Conservation (phyloP, 202 grass and related monocot genomes). For the Sporobolus alterniflorus region DNA sequence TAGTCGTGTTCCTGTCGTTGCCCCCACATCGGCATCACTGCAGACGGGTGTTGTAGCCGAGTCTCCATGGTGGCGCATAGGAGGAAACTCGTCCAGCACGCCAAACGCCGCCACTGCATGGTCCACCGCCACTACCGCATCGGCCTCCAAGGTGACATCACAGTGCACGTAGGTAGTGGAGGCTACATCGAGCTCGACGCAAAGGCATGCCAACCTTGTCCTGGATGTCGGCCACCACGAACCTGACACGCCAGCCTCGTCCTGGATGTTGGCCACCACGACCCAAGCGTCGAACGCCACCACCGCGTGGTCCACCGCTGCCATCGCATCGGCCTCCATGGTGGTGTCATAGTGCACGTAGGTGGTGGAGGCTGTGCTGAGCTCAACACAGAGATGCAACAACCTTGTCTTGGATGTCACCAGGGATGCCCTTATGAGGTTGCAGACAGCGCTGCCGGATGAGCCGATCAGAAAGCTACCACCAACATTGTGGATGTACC, state of each 20-base stretch:
- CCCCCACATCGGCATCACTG: too few relatives aligned
- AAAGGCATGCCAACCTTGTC: constrained; percentile 26
- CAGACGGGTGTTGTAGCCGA: too few relatives aligned
- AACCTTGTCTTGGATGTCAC: constrained; percentile 46
- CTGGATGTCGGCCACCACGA: constrained; percentile 44
- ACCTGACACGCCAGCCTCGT: too few relatives aligned
- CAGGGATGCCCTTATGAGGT: too few relatives aligned
- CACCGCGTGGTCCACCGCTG: neutral
- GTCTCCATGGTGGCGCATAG: too few relatives aligned
- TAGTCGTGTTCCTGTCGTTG: too few relatives aligned
- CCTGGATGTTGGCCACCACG: too few relatives aligned
- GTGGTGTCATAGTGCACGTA: constrained; percentile 37
- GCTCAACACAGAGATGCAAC: constrained; percentile 8
- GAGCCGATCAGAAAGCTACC: too few relatives aligned
- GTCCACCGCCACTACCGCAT: neutral
- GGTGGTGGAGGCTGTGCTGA: neutral
- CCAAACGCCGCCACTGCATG: neutral
- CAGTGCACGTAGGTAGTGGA: constrained; percentile 36
- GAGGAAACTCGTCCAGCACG: neutral
- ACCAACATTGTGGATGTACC: too few relatives aligned
- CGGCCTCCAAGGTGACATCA: constrained; percentile 1
- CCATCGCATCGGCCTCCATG: neutral
- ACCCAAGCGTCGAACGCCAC: neutral
- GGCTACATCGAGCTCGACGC: neutral
- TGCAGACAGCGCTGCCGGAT: too few relatives aligned